These are phyloP conservation scores for Russula abietina DNA, from an alignment of 768 basidiomycete genomes.

Conservation along the genomic window DNA sequence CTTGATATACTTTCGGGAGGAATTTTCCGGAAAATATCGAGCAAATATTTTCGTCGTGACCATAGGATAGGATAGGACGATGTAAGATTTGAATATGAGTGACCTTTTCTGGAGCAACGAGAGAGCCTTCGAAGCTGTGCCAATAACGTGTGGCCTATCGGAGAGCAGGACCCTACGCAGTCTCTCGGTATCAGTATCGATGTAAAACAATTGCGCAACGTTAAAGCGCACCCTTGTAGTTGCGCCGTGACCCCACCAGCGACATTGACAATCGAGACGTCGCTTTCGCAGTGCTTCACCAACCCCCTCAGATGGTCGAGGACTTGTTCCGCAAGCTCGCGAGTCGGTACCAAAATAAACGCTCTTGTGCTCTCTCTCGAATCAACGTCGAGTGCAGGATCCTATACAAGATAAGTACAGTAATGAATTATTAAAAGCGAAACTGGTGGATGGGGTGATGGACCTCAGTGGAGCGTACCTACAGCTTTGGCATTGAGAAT, in stretches of 20 bases:
- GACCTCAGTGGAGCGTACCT: constrained; percentile 18
- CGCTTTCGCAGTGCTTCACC: constrained; percentile 72
- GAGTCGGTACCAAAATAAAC: constrained; percentile 80
- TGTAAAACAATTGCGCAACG: neutral
- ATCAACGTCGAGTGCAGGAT: too few species aligned
- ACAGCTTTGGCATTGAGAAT: constrained; percentile 68
- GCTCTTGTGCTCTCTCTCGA: constrained; percentile 57
- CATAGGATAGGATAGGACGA: constrained; percentile 81
- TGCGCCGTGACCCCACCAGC: constrained; percentile 65
- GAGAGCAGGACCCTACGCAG: constrained; percentile 44
- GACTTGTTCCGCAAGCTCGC: constrained; percentile 92
- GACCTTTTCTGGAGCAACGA: constrained; percentile 63
- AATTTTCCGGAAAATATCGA: constrained; percentile 62
- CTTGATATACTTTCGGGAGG: constrained; percentile 83
- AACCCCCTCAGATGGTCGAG: constrained; percentile 58
- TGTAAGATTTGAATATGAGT: neutral
- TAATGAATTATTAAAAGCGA: neutral
- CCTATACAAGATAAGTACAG: neutral
- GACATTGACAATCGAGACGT: constrained; percentile 66
- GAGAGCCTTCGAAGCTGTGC: constrained; percentile 69
- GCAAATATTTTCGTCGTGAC: constrained; percentile 85
- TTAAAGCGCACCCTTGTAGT: constrained; percentile 57
- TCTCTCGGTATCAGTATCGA: neutral
- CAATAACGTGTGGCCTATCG: constrained; percentile 73
- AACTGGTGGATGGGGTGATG: neutral